A percentile compares a stretch with the other conserved stretches of the same genome.
phyloP scores from a whole-genome alignment of 2,329 filamentous ascomycete genomes.

The Aspergillus candidus region DNA sequence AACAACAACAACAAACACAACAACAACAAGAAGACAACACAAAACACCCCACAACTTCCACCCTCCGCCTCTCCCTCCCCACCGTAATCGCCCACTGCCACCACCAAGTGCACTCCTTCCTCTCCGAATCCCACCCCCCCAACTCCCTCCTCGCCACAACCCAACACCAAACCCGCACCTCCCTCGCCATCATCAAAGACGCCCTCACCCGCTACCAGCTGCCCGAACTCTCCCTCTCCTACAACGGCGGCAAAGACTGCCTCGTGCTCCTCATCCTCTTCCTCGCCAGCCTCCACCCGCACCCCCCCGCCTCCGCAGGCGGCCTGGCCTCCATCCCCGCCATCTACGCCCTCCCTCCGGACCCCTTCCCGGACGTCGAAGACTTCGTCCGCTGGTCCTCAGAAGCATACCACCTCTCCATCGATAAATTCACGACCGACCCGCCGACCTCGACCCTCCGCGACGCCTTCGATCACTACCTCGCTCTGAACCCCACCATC shows the following conservation, averaged over 20 bases:
- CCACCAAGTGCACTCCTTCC: slow-evolving; percentile 56
- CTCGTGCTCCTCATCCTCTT: slow-evolving; percentile 86
- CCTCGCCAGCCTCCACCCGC: slow-evolving; percentile 55
- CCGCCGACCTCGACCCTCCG: slow-evolving; percentile 58
- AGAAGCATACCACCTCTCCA: slow-evolving; percentile 64
- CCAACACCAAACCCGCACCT: slow-evolving; percentile 67
- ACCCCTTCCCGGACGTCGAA: slow-evolving; percentile 83
- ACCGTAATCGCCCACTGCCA: slow-evolving; percentile 61
- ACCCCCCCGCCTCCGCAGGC: slow-evolving; percentile 35
- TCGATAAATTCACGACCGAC: slow-evolving; percentile 65
- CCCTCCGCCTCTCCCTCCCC: slow-evolving; percentile 36
- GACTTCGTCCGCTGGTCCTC: slow-evolving; percentile 68
- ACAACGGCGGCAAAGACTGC: slow-evolving; percentile 97
- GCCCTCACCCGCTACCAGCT: slow-evolving; percentile 71
- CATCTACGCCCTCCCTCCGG: slow-evolving; percentile 79
- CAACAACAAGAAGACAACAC: slow-evolving; percentile 1
- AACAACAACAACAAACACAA: not conserved
- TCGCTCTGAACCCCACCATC: slow-evolving; percentile 49
- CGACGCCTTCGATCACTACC: slow-evolving; percentile 70
- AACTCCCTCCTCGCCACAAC: slow-evolving; percentile 54
- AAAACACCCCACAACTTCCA: slow-evolving; percentile 1
- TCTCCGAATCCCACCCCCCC: slow-evolving; percentile 53
- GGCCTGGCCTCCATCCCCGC: slow-evolving; percentile 54
- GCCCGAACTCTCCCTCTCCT: slow-evolving; percentile 78
- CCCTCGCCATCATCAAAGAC: slow-evolving; percentile 67